A percentile compares a stretch with the other conserved stretches of the same genome.
Evolutionary conservation across 257 asterid species (phyloP).

Genomic region (Ilex aquifolium): DNA sequence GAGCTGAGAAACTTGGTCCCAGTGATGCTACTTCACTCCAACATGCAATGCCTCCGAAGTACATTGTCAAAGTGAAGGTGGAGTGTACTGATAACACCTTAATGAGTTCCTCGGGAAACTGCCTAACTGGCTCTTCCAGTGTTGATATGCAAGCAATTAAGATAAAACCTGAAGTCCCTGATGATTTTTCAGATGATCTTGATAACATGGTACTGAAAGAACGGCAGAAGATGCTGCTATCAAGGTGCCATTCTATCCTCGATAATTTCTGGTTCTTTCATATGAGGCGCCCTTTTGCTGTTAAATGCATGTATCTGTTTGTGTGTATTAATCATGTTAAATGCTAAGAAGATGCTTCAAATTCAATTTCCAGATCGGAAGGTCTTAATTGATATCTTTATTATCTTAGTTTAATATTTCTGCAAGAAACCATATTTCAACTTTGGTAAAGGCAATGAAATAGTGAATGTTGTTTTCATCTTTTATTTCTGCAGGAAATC

Average conservation of each 20-base stretch:
- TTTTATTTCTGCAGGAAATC: conserved; percentile 31
- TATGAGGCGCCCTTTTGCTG: conserved; percentile 3
- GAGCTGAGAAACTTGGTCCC: conserved; percentile 18
- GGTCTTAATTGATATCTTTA: too few species aligned
- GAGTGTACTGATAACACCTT: conserved; percentile 21
- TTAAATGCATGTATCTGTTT: not conserved
- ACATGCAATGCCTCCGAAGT: conserved; percentile 1
- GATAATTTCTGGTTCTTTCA: conserved; percentile 5
- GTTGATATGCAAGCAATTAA: conserved; percentile 21
- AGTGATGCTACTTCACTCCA: conserved; percentile 14
- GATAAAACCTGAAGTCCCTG: conserved; percentile 26
- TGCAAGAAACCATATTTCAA: too few species aligned
- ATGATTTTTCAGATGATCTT: conserved; percentile 41
- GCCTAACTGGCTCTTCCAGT: conserved; percentile 9
- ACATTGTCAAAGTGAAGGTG: conserved; percentile 20
- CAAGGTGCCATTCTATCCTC: conserved; percentile 40
- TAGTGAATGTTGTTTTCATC: conserved; percentile 4
- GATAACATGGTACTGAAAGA: conserved; percentile 54
- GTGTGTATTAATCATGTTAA: too few species aligned
- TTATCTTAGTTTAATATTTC: too few species aligned
- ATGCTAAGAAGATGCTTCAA: too few species aligned
- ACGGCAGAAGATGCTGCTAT: conserved; percentile 44
- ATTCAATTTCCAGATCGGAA: too few species aligned
- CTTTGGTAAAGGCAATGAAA: too few species aligned
- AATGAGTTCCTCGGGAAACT: conserved; percentile 16